Base-by-base conservation (phyloP, 1,139 yeast species). In the Lodderomyces theae region DNA sequence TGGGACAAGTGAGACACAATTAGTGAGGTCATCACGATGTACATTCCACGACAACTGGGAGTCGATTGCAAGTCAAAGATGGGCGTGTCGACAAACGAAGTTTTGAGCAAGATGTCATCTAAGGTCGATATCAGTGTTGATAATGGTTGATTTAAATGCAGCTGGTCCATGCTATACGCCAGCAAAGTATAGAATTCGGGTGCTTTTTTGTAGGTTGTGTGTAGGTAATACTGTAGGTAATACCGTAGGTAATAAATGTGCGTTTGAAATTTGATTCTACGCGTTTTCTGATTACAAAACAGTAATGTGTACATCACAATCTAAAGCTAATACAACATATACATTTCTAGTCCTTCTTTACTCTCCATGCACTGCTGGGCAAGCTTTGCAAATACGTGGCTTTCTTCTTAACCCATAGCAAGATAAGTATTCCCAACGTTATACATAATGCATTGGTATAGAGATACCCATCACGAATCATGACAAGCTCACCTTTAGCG, bases 391-490 rank as follows among this genome's bases (percentile, higher is more conserved):
- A 65, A 46, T 73, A 61, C 10, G 66, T 60, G 18, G 79, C 76
- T 46, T 83, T 83, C 42, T 67, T 72, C 50, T 75, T 78, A 35
- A 87, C 82, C 80, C 85, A 88, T 39, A 80, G 69, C 58, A 84
- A 86, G 13, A 89, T 66, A 0, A 71, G n/a, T 9, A 83, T 45
- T 1, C 97, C 97, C 32, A 86, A 46, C 0, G 60, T 38, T 3
- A 90, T 77, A 61, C 97, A 90, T 10, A 88, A 43, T 5, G 78
- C 44, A 56, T 88, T 90, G 38, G 95, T 83, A 40, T 78, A 74
- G 58, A 83, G 88, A 63, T 89, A 92, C 0, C 98, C 98, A 61
- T 92, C 98, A 43, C 77, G 70, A 1, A 74, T 45, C 3, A 78
- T 63, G 1, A 56, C 51, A 51, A 88, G 79, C 3, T 46, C 48